Evolutionary conservation across 1,284 basidiomycete species (phyloP).

Genomic region (Cystobasidium sp.): DNA sequence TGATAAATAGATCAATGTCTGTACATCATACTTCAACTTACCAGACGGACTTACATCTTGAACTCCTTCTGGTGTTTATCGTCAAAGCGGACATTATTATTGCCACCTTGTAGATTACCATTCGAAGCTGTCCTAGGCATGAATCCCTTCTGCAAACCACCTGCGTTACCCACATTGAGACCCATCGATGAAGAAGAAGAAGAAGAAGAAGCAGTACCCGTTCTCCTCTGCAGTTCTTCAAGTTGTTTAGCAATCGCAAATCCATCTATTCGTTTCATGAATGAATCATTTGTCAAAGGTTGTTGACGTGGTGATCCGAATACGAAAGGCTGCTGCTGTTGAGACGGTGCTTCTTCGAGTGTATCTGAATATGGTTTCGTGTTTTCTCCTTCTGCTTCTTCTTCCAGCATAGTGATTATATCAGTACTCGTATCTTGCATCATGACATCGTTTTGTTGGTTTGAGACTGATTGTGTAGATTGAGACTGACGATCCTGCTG

Average conservation of each 20-base stretch:
- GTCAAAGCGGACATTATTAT: slow-evolving; percentile 18
- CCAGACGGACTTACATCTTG: slow-evolving; percentile 26
- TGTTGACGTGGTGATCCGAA: slow-evolving; percentile 39
- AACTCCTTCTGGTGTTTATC: slow-evolving; percentile 35
- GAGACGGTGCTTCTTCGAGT: background rate
- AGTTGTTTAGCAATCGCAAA: slow-evolving; percentile 32
- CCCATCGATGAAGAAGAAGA: background rate
- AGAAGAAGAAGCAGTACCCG: background rate
- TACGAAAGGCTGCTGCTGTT: slow-evolving; percentile 18
- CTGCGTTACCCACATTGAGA: background rate
- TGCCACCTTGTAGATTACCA: slow-evolving; percentile 4
- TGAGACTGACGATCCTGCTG: background rate
- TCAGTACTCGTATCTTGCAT: background rate
- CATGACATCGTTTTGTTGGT: background rate
- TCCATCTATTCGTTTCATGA: slow-evolving; percentile 30
- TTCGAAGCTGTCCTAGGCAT: slow-evolving; percentile 7
- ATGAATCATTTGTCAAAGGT: slow-evolving; percentile 23
- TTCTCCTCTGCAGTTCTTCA: slow-evolving; percentile 29
- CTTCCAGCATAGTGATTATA: background rate
- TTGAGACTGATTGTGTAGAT: background rate
- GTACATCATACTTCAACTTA: background rate
- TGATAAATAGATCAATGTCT: background rate
- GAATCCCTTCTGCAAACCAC: background rate
- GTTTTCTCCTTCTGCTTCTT: background rate
- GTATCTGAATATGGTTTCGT: slow-evolving; percentile 6